Evolutionary conservation across 345 rosid species (phyloP), one percentile per base, ranked within the genome.

Genomic region (Limnanthes douglasii): DNA sequence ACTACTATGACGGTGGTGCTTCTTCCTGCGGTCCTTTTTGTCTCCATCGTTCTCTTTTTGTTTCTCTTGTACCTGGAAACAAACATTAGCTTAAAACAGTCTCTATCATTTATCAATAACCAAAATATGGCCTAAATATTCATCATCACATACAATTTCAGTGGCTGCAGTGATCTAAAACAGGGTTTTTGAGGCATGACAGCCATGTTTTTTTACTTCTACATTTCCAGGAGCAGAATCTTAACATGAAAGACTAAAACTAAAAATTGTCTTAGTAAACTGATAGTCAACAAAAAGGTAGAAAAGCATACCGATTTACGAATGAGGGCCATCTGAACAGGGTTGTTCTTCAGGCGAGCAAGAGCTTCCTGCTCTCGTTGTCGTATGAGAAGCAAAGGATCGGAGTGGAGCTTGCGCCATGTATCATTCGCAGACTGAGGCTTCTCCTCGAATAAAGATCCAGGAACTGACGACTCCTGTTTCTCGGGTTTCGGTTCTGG

Each of bases 311-410:
- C 96, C 2, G 98, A 90, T 75, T 84, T 80, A 3, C 79, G 71
- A 62, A 78, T 78, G 34, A 51, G 51, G 39, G 82, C 72, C 98
- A 90, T 90, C 63, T 80, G 86, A 5, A 84, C 71, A 12, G 98
- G 98, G 50, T 90, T 90, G 55, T 90, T 90, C 68, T 84, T 80
- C 54, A 90, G 56, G n/a, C 75, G 82, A 4, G 96, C 79, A 35
- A 84, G 79, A 0, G 98, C 93, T 50, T 90, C 96, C 38, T 84
- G 98, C 59, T 90, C 98, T 0, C 85, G 81, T 61, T 80, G 90
- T 39, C 92, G 78, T 58, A 85, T 84, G 66, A 90, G 37, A 52
- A 90, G 90, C 57, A 90, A 48, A 16, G 98, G 98, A 45, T 80
- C 96, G 0, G 96, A 70, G 53, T 90, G 96, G 37, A 84, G 82